Conservation (phyloP, 31 red algal genomes). For the Endocladia muricata region DNA sequence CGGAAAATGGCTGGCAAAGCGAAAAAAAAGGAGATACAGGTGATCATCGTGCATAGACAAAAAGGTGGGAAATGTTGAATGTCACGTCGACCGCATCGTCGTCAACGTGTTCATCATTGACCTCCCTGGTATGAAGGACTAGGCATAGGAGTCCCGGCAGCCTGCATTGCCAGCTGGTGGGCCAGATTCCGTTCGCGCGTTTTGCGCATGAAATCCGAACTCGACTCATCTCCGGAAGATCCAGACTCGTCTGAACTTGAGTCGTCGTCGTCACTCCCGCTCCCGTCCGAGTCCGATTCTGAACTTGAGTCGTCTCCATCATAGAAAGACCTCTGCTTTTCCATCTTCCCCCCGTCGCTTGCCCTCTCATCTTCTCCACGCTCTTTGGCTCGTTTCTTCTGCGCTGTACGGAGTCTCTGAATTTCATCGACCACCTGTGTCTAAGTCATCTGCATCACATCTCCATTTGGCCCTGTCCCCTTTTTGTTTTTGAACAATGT, state of each 20-base stretch:
- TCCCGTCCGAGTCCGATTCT: conserved; percentile 54
- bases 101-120: conserved; percentile 15
- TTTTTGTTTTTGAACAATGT: conserved; percentile 41
- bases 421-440: conserved; percentile 39
- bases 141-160: conserved; percentile 47
- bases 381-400: conserved; percentile 19
- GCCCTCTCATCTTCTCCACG: not conserved
- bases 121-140: conserved; percentile 48
- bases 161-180: conserved; percentile 62
- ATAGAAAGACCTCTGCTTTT: conserved; percentile 49
- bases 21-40: too few relatives aligned
- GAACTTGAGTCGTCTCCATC: conserved; percentile 56
- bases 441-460: conserved; percentile 39
- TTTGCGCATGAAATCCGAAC: conserved; percentile 41
- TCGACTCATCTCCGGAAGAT: conserved; percentile 45
- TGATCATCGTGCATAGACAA: too few relatives aligned
- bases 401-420: conserved; percentile 19
- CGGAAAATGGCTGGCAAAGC: too few relatives aligned
- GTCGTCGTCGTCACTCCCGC: conserved; percentile 37
- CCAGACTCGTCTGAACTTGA: conserved; percentile 17
- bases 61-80: too few relatives aligned
- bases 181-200: conserved; percentile 52
- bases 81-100: too few relatives aligned
- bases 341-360: conserved; percentile 9
- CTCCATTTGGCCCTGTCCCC: conserved; percentile 27